These are phyloP conservation scores for Chenopodium suecicum DNA, from an alignment of 148 eudicot genomes.

Conservation along the genomic window DNA sequence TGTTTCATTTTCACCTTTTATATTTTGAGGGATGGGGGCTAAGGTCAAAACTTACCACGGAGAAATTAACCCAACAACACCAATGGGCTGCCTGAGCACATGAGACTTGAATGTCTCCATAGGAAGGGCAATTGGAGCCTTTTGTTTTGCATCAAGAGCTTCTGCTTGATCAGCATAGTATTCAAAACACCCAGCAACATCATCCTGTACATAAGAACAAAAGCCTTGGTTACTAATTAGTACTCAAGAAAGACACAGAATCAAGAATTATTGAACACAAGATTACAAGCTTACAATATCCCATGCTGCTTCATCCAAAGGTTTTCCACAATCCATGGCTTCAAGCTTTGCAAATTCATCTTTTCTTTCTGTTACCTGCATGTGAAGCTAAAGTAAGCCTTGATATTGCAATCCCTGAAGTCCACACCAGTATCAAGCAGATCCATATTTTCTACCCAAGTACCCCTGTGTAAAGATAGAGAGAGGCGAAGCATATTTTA, in stretches of 20 bases:
- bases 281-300: conserved; percentile 62
- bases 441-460: not conserved
- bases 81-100: conserved; percentile 82
- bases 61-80: conserved; percentile 95
- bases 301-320: conserved; percentile 87
- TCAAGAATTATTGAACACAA: not conserved
- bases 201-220: conserved; percentile 58
- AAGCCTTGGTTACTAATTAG: conserved; percentile 8
- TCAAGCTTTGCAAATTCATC: conserved; percentile 71
- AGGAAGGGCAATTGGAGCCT: conserved; percentile 78
- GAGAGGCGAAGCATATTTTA: too few relatives aligned
- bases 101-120: conserved; percentile 83
- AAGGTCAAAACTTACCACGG: conserved; percentile 63
- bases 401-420: not conserved
- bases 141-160: conserved; percentile 82
- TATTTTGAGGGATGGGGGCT: not conserved
- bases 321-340: conserved; percentile 83
- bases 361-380: conserved; percentile 79
- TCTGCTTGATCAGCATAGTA: conserved; percentile 95
- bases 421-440: not conserved
- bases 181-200: conserved; percentile 91
- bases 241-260: not conserved
- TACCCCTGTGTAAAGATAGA: not conserved
- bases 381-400: not conserved
- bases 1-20: not conserved